Evolutionary conservation across 495 filamentous ascomycete species (phyloP), one percentile per base, ranked within the genome.

Genomic region (Aspergillus steynii): DNA sequence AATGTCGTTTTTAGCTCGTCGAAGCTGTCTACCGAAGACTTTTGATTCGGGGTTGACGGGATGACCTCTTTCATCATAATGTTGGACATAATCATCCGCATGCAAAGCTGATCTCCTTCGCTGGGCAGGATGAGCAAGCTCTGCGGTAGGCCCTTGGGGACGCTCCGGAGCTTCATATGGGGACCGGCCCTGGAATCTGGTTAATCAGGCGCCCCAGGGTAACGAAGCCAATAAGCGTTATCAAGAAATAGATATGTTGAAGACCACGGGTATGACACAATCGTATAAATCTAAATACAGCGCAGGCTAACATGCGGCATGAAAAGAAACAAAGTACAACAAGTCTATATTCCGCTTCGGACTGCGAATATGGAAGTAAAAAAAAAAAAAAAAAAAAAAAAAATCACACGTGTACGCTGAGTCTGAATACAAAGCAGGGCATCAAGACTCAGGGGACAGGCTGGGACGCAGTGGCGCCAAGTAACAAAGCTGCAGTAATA

Each of bases 31-130:
- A 4, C 74, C 80, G 28, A 80, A 62, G 27, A 62, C 54, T 53
- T 74, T 79, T 0, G 81, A 83, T 50, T 82, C 80, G 0, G 80
- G 80, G 65, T 91, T 91, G 45, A 86, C 73, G 6, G 89, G 86
- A 56, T 88, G 85, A 14, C 89, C 90, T 56, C 84, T 80, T n/a
- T 82, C 80, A 72, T 91, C 88, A 71, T 90, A 92, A 50, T 84
- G 75, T 74, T 91, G 89, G 31, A 73, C 78, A 63, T 81, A 83
- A 45, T 66, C 68, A 60, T 85, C 80, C 29, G 71, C 71, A 61
- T 80, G 67, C 68, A 71, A 71, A 71, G 47, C 66, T 58, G 56
- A 86, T 26, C 70, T 63, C 61, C 66, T 69, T 49, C 61, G 68
- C 14, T 46, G 56, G 28, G 67, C 65, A 32, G 70, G 50, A 55